These are phyloP conservation scores for Erythrobasidium yunnanense DNA, from an alignment of 768 basidiomycete genomes.

Conservation along the genomic window DNA sequence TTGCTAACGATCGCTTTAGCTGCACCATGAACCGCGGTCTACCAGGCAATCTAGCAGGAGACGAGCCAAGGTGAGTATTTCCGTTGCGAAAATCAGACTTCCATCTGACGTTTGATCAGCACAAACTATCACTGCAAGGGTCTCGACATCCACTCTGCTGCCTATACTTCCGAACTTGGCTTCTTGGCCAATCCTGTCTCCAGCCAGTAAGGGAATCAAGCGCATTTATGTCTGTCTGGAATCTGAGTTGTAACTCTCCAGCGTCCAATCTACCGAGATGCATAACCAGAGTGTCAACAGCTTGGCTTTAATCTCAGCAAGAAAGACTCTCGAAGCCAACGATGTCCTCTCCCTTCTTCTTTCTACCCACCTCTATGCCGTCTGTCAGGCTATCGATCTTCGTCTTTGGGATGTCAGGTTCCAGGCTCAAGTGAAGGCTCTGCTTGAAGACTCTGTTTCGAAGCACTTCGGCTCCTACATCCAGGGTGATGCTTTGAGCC, in stretches of 20 bases:
- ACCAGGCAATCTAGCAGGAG: slow-evolving; percentile 48
- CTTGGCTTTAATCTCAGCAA: slow-evolving; percentile 68
- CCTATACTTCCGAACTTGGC: slow-evolving; percentile 71
- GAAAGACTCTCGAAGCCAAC: slow-evolving; percentile 64
- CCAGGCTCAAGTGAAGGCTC: slow-evolving; percentile 46
- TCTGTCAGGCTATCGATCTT: slow-evolving; percentile 66
- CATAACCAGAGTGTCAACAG: slow-evolving; percentile 87
- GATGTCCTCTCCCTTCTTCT: slow-evolving; percentile 66
- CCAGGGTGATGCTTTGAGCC: slow-evolving; percentile 42
- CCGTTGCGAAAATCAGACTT: background rate
- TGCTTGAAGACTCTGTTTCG: slow-evolving; percentile 50
- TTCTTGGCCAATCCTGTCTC: slow-evolving; percentile 72
- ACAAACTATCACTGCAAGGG: slow-evolving; percentile 76
- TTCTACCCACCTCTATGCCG: slow-evolving; percentile 62
- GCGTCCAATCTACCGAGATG: slow-evolving; percentile 76
- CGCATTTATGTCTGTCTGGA: slow-evolving; percentile 83
- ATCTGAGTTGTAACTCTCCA: slow-evolving; percentile 50
- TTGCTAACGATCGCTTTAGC: too few relatives aligned
- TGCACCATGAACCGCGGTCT: slow-evolving; percentile 74
- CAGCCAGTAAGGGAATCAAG: slow-evolving; percentile 67
- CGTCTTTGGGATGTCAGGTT: slow-evolving; percentile 65
- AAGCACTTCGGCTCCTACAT: slow-evolving; percentile 43
- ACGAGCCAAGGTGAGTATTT: slow-evolving; percentile 28
- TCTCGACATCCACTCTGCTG: slow-evolving; percentile 69
- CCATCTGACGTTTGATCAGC: slow-evolving; percentile 45